Base-by-base conservation (phyloP, 768 basidiomycete species). In the Hericium erinaceus region DNA sequence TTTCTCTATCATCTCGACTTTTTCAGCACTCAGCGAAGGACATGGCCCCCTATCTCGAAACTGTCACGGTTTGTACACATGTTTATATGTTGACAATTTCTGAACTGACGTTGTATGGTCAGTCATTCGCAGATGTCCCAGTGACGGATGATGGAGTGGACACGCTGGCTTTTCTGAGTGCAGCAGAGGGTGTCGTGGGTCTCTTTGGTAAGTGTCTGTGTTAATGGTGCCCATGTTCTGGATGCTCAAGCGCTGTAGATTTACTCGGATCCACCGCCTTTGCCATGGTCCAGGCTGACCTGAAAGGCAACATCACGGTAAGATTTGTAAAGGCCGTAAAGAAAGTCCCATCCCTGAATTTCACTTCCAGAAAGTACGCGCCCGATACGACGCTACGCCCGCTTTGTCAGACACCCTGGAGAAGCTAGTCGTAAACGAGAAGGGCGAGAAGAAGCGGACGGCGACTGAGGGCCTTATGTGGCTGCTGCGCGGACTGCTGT, bases 91-190 rank as follows among this genome's bases (percentile, higher is more conserved):
- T 33, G 28, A 57, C 28, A 4, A 12, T 50, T 39, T 51, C 33
- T 62, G 24, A 40, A 48, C 6, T 33, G 33, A 33, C 16, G 20
- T 15, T 24, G 48, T 44, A n/a, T 38, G 37, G 48, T 38, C 49
- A 98, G 95, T 95, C 92, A n/a, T 99, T 93, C 70, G 84, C 85
- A 64, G 87, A 95, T 71, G 95, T 98, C 41, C 81, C 87, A 33
- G 78, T 92, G 63, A 90, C 87, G 56, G 85, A 92, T 64, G 80
- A 78, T 64, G 95, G 95, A 60, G 82, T 98, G 68, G 86, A 98
- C 69, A 98, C 97, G 15, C 69, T 82, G 48, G 75, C 78, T 51
- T 99, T 98, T 75, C 79, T 95, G 64, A 85, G 95, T 64, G 97
- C 95, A 8, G 77, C 90, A 1, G 79, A 89, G 57, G 95, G 93